These are phyloP conservation scores for Umbelopsis isabellina DNA, from an alignment of 192 early-diverging fungal species.

Conservation along the genomic window DNA sequence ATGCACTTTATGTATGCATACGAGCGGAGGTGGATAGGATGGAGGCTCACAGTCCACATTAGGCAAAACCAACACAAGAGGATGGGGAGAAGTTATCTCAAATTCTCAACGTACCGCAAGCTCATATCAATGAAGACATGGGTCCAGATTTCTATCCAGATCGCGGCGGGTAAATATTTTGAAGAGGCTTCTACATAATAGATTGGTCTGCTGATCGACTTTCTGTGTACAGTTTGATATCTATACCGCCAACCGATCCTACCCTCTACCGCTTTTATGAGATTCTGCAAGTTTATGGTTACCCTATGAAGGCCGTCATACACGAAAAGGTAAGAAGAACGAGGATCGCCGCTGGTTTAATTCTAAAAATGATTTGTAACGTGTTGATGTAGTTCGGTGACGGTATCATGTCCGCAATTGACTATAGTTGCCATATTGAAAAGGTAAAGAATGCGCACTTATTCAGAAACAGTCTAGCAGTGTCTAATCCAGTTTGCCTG, in stretches of 20 bases:
- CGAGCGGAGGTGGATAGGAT: neutral
- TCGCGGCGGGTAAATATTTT: slow-evolving; percentile 43
- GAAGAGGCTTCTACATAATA: neutral
- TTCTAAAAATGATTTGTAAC: neutral
- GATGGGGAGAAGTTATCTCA: slow-evolving; percentile 38
- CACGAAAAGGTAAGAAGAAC: slow-evolving; percentile 44
- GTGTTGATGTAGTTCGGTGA: slow-evolving; percentile 48
- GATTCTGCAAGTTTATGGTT: slow-evolving; percentile 49
- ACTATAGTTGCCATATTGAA: slow-evolving; percentile 44
- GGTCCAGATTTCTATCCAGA: slow-evolving; percentile 40
- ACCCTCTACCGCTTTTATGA: slow-evolving; percentile 50
- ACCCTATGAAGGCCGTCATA: slow-evolving; percentile 47
- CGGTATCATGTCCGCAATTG: slow-evolving; percentile 54
- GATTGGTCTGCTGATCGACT: neutral
- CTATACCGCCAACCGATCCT: slow-evolving; percentile 47
- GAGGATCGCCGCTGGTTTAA: neutral
- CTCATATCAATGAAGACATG: slow-evolving; percentile 37
- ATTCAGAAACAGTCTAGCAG: neutral
- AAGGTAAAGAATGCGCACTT: slow-evolving; percentile 30
- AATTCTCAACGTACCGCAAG: slow-evolving; percentile 36
- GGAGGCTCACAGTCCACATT: neutral
- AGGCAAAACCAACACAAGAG: slow-evolving; percentile 46
- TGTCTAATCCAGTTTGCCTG: neutral
- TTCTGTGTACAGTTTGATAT: slow-evolving; percentile 31
- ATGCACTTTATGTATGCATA: neutral